These are phyloP conservation scores for Daldinia sp. DNA, from an alignment of 2,329 filamentous ascomycete species.

Conservation along the genomic window DNA sequence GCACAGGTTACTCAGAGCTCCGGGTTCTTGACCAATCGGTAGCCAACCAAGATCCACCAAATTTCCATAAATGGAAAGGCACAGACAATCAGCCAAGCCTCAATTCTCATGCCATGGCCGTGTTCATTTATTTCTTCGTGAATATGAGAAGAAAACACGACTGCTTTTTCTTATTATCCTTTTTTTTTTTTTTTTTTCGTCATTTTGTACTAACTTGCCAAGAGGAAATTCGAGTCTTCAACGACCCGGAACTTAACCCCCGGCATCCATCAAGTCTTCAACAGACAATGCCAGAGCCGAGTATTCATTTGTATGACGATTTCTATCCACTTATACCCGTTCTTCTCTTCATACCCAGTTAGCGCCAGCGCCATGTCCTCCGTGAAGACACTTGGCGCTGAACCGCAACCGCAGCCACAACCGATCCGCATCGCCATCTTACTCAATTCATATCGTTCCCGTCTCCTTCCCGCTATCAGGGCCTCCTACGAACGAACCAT, in stretches of 20 bases:
- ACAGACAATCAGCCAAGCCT: constrained; percentile 16
- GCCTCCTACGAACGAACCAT: constrained; percentile 54
- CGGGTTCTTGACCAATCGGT: constrained; percentile 24
- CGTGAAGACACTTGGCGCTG: constrained; percentile 9
- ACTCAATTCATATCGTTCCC: constrained; percentile 56
- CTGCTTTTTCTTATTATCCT: neutral
- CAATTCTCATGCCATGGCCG: constrained; percentile 10
- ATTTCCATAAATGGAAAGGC: constrained; percentile 23
- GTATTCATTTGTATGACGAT: constrained; percentile 8
- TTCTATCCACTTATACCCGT: constrained; percentile 17
- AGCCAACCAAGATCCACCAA: constrained; percentile 20
- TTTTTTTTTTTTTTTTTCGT: neutral
- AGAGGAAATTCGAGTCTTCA: constrained; percentile 29
- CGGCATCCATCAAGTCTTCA: constrained; percentile 41
- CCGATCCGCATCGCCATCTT: constrained; percentile 53
- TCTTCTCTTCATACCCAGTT: constrained; percentile 17
- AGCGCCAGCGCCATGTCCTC: constrained; percentile 25
- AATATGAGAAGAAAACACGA: neutral
- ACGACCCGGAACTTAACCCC: constrained; percentile 21
- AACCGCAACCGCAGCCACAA: constrained; percentile 11
- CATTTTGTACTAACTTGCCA: neutral
- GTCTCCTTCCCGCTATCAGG: constrained; percentile 52
- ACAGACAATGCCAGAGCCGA: constrained; percentile 46
- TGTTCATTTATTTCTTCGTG: constrained; percentile 6
- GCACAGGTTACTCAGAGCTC: constrained; percentile 12